Base-by-base conservation (phyloP, 2,329 filamentous ascomycete genomes). In the Colletotrichum coccodes region DNA sequence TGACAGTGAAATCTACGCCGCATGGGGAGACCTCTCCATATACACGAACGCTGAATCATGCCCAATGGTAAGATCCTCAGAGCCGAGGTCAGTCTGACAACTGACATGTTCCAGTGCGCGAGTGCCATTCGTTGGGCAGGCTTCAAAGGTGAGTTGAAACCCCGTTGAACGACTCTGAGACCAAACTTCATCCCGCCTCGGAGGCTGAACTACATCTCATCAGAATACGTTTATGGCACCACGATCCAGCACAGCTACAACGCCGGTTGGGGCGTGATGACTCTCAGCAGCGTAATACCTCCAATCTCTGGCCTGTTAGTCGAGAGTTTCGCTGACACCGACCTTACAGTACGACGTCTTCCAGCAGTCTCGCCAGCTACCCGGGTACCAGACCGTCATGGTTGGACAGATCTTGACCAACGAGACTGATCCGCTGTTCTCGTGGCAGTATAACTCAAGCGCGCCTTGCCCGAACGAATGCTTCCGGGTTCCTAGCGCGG, bases 21-120 rank as follows among this genome's bases (percentile, higher is more conserved):
- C 86, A 0, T 87, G 86, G 71, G 70, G 75, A 6, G 71, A 79
- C 14, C 75, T 89, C 7, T 82, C 82, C 4, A 75, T 89, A 3
- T 89, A 89, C 75, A 89, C 86, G 16, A 89, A 86, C 73, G 86
- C 83, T 0, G 86, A 89, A 74, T 84, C 82, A 56, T 89, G 87
- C 73, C 84, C 86, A 4, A 89, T 89, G 83, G 64, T 67, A 30
- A 8, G 14, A 5, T 6, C 4, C 1, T 14, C 8, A 7, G 21
- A 11, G 30, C 8, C 7, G n/a, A n/a, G n/a, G n/a, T n/a, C n/a
- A n/a, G n/a, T n/a, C 26, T 18, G 3, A 8, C 23, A 4, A 38
- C 63, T 54, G 14, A 65, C n/a, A n/a, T n/a, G 3, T 9, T n/a
- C 2, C 11, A 68, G 60, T 89, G 87, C 71, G 85, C 86, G 1